Conservation (phyloP, 768 basidiomycete species). For the Glaciozyma martinii region DNA sequence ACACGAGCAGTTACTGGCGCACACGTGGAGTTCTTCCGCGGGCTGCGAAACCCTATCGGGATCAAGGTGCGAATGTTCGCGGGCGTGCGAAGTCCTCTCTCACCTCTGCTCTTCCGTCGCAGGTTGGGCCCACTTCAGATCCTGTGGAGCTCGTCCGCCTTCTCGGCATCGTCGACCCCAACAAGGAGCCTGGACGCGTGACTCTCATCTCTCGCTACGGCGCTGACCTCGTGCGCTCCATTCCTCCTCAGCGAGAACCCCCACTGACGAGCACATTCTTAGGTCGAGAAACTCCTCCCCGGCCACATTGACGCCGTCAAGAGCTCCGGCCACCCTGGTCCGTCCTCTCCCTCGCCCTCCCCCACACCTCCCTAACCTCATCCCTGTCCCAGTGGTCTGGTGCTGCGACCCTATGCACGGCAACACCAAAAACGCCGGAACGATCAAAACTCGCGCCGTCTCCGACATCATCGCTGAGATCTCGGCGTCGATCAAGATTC, state of each 20-base stretch:
- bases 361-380: background rate
- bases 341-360: background rate
- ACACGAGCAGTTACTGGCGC: constrained; percentile 85
- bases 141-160: constrained; percentile 65
- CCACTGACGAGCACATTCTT: background rate
- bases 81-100: background rate
- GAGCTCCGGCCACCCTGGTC: constrained; percentile 57
- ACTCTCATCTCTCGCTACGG: constrained; percentile 92
- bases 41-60: constrained; percentile 86
- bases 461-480: constrained; percentile 71
- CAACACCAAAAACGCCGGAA: constrained; percentile 69
- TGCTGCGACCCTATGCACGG: constrained; percentile 98
- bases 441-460: constrained; percentile 73
- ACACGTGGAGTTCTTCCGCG: constrained; percentile 86
- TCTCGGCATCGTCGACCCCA: constrained; percentile 76
- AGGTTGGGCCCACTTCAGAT: constrained; percentile 76
- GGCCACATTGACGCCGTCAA: constrained; percentile 75
- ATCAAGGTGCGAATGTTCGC: constrained; percentile 52
- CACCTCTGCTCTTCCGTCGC: background rate
- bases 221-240: constrained; percentile 57
- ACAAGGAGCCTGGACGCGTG: constrained; percentile 69
- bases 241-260: background rate
- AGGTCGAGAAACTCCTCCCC: constrained; percentile 68
- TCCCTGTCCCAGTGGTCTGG: constrained; percentile 66
- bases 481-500: constrained; percentile 69